These are phyloP conservation scores for Verticillium zaregamsianum DNA, from an alignment of 2,329 filamentous ascomycete species.

Conservation along the genomic window DNA sequence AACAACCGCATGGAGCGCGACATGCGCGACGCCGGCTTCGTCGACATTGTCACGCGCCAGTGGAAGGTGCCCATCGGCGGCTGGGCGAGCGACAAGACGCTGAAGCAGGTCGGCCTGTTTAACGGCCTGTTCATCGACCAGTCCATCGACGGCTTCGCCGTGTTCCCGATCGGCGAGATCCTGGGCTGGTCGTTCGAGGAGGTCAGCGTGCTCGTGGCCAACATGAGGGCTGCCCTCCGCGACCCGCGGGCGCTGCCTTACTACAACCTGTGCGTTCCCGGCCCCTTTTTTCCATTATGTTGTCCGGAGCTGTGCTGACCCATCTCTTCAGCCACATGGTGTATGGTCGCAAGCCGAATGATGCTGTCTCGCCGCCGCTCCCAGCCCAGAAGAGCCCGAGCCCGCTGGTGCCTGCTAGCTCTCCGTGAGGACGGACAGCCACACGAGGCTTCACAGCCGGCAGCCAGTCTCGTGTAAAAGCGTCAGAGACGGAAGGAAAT, in stretches of 20 bases:
- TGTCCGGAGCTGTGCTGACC: too few relatives aligned
- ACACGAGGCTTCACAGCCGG: too few relatives aligned
- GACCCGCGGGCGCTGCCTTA: background rate
- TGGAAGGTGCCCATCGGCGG: constrained; percentile 11
- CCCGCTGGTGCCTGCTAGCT: background rate
- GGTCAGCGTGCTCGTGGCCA: constrained; percentile 15
- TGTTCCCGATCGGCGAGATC: constrained; percentile 20
- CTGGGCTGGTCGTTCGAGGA: constrained; percentile 23
- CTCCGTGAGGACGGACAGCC: background rate
- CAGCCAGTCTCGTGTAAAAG: too few relatives aligned
- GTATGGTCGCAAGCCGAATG: constrained; percentile 4
- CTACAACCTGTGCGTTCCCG: constrained; percentile 3
- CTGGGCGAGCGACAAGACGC: constrained; percentile 9
- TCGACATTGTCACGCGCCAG: constrained; percentile 9
- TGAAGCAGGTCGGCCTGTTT: constrained; percentile 14
- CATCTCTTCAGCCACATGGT: constrained; percentile 1
- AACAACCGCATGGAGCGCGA: constrained; percentile 12
- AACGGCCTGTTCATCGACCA: constrained; percentile 18
- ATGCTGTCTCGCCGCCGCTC: constrained; percentile 15
- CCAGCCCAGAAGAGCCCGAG: background rate
- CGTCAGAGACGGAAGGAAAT: too few relatives aligned
- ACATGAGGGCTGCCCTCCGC: constrained; percentile 11
- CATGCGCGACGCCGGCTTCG: constrained; percentile 20
- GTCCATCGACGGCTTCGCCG: constrained; percentile 22
- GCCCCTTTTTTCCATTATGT: background rate